Evolutionary conservation across 345 rosid genomes (phyloP).

Genomic region (Abelmoschus esculentus): DNA sequence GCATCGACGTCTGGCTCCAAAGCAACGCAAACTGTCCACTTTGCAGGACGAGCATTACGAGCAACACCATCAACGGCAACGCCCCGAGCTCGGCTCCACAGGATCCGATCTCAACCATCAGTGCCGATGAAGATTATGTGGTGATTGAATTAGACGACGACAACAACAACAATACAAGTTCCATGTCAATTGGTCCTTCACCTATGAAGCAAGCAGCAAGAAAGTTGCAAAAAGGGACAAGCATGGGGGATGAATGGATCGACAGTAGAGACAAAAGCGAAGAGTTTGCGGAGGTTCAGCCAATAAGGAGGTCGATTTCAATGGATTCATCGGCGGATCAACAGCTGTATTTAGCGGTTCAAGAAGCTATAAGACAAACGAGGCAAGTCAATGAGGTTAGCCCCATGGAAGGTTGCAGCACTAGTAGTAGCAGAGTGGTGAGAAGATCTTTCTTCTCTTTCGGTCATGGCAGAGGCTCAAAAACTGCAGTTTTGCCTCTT

Average conservation of each 20-base stretch:
- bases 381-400: conserved; percentile 33
- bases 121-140: background rate
- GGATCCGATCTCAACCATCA: background rate
- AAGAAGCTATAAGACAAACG: conserved; percentile 47
- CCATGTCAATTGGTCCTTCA: conserved; percentile 27
- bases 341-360: conserved; percentile 50
- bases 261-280: conserved; percentile 54
- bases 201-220: conserved; percentile 25
- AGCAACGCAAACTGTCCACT: background rate
- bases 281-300: conserved; percentile 47
- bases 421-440: conserved; percentile 31
- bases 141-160: conserved; percentile 52
- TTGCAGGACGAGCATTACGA: background rate
- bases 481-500: conserved; percentile 58
- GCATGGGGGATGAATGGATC: conserved; percentile 89
- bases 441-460: conserved; percentile 68
- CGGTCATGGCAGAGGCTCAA: conserved; percentile 57
- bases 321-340: conserved; percentile 78
- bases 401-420: conserved; percentile 34
- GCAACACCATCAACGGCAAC: background rate
- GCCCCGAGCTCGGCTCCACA: background rate
- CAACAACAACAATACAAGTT: background rate
- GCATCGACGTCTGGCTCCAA: background rate
- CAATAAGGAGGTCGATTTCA: conserved; percentile 76
- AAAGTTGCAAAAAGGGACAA: conserved; percentile 43